A percentile compares a stretch with the other conserved stretches of the same genome.
Evolutionary conservation across 2,329 filamentous ascomycete genomes (phyloP).

Genomic region (Aspergillus versicolor): DNA sequence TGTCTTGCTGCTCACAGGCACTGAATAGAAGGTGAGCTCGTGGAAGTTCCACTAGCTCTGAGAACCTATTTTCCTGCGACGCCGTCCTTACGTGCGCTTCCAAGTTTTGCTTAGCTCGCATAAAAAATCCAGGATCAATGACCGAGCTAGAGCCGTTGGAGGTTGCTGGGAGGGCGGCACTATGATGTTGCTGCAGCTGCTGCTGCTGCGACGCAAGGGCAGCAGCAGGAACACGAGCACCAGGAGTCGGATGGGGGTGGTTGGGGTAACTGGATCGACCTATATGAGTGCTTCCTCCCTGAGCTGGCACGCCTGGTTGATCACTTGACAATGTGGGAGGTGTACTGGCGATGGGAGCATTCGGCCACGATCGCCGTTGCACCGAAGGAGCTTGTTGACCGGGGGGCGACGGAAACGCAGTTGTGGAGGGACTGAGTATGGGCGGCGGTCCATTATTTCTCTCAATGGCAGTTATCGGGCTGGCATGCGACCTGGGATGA

Average conservation of each 20-base stretch:
- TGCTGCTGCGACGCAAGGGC: not conserved
- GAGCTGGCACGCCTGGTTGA: not conserved
- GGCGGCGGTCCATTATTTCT: constrained; percentile 7
- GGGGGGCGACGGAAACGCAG: constrained; percentile 56
- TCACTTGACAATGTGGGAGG: not conserved
- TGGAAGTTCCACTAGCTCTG: constrained; percentile 41
- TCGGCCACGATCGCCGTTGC: not conserved
- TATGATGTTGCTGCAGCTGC: not conserved
- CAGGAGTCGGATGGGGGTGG: not conserved
- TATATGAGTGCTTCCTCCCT: not conserved
- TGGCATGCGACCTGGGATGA: constrained; percentile 22
- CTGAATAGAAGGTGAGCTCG: constrained; percentile 57
- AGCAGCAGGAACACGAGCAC: not conserved
- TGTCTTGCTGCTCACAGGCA: constrained; percentile 58
- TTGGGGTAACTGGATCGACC: not conserved
- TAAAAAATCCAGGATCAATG: constrained; percentile 19
- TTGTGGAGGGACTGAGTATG: constrained; percentile 36
- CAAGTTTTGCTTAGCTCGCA: constrained; percentile 9
- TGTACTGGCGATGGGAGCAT: not conserved
- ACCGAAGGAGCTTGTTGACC: not conserved
- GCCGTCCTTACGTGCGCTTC: constrained; percentile 18
- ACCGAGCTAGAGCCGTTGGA: not conserved
- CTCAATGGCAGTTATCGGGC: constrained; percentile 22
- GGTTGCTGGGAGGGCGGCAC: not conserved
- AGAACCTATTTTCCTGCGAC: constrained; percentile 22